Evolutionary conservation across 1,139 yeast species (phyloP).

Genomic region (Blastobotrys indianensis): DNA sequence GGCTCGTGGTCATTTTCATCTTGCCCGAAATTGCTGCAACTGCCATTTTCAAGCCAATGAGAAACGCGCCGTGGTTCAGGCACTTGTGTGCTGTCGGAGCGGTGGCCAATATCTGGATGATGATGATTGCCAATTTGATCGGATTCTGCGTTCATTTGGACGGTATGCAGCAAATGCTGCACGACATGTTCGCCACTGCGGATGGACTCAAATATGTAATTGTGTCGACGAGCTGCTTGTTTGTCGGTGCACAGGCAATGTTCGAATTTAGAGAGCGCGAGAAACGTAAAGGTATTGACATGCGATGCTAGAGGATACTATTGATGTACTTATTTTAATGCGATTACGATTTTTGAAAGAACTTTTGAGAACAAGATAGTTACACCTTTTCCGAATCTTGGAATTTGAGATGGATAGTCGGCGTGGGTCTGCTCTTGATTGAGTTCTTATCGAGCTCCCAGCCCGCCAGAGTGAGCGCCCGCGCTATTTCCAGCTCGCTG

Average conservation of each 20-base stretch:
- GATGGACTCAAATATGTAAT: slow-evolving; percentile 63
- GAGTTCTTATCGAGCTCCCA: slow-evolving; percentile 27
- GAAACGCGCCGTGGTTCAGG: slow-evolving; percentile 43
- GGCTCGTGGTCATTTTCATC: slow-evolving; percentile 82
- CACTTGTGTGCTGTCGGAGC: slow-evolving; percentile 84
- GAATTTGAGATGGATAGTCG: slow-evolving; percentile 13
- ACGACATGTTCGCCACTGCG: slow-evolving; percentile 64
- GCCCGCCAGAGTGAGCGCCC: slow-evolving; percentile 23
- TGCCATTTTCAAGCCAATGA: slow-evolving; percentile 21
- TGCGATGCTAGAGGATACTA: slow-evolving; percentile 51
- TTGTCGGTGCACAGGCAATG: slow-evolving; percentile 88
- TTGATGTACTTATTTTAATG: neutral
- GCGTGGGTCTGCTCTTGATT: slow-evolving; percentile 21
- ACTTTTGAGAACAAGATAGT: too few relatives aligned
- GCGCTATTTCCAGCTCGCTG: slow-evolving; percentile 21
- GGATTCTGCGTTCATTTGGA: slow-evolving; percentile 93
- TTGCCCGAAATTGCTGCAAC: slow-evolving; percentile 83
- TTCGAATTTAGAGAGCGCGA: slow-evolving; percentile 87
- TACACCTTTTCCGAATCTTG: neutral
- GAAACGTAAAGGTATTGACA: slow-evolving; percentile 72
- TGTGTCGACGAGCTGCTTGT: slow-evolving; percentile 59
- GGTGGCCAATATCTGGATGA: slow-evolving; percentile 87
- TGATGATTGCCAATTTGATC: slow-evolving; percentile 93
- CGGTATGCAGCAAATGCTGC: slow-evolving; percentile 62
- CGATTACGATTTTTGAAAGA: neutral